Base-by-base conservation (phyloP, 371 early-diverging fungal genomes). In the Batrachochytrium dendrobatidis region DNA sequence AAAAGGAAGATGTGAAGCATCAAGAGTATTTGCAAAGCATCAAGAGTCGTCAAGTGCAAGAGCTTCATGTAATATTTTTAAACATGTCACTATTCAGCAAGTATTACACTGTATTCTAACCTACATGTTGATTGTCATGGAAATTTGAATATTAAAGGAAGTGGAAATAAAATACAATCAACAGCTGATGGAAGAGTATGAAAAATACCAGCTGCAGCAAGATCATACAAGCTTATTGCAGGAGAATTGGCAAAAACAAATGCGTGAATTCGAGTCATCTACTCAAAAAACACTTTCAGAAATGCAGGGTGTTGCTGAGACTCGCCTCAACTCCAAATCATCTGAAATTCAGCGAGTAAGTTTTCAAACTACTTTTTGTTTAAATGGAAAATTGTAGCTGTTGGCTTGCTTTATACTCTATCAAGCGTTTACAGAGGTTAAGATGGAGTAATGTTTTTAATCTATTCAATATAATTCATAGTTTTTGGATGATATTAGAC, bases 1-100 rank as follows among this genome's bases (percentile, higher is more conserved):
- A 82, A 12, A 79, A 78, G 64, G 77, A 80, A 35, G 79, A 79
- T 45, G 67, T 73, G 20, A 71, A 69, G 45, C 73, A 76, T 51
- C 66, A 76, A 49, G 78, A 79, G 44, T 69, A 73, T n/a, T 46
- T 76, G 49, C 58, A 54, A 51, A 56, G 62, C 4, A 50, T 70
- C 22, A 56, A 64, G 30, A 39, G 56, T n/a, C 57, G 56, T 48
- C 74, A 75, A 51, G 32, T 58, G 51, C 55, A 65, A 18, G 73
- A 74, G 57, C 59, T 81, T 43, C 72, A 78, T 68, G 79, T 75
- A 64, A 60, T 61, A n/a, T 10, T 34, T 59, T 61, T 34, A 44
- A 17, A 31, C 0, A 48, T 48, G 12, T 22, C 24, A 48, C 6
- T 6, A 48, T 12, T 29, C 29, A 29, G 29, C 24, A n/a, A 29